Evolutionary conservation across 2,329 filamentous ascomycete genomes (phyloP).

Genomic region (Sarocladium brachiariae): DNA sequence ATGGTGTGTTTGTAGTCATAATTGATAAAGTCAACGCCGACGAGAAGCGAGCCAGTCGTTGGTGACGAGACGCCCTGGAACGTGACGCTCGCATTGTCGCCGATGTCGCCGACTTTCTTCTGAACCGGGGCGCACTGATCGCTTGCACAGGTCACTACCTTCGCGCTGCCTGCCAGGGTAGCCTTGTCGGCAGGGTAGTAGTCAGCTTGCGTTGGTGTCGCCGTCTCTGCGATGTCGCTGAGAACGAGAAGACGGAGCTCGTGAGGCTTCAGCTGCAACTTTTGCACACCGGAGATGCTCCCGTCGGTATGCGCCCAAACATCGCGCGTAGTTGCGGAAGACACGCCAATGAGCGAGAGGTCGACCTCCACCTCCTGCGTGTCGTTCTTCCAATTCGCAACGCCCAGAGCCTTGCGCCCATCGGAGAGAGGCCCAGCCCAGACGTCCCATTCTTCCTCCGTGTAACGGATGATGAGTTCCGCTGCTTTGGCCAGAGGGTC

Average conservation of each 20-base stretch:
- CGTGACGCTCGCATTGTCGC: conserved; percentile 24
- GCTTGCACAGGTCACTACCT: conserved; percentile 25
- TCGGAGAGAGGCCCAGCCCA: conserved; percentile 42
- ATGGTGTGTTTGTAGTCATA: conserved; percentile 38
- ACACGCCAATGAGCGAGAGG: conserved; percentile 31
- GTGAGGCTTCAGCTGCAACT: conserved; percentile 27
- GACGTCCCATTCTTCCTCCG: conserved; percentile 42
- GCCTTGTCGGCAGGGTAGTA: conserved; percentile 36
- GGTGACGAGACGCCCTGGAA: conserved; percentile 26
- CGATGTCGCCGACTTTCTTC: conserved; percentile 34
- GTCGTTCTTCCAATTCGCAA: conserved; percentile 44
- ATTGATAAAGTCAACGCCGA: conserved; percentile 45
- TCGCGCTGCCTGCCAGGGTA: conserved; percentile 27
- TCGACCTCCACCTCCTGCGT: conserved; percentile 35
- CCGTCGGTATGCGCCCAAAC: conserved; percentile 33
- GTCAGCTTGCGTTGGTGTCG: conserved; percentile 17
- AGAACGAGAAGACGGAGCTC: conserved; percentile 33
- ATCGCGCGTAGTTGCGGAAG: conserved; percentile 30
- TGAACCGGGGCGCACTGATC: conserved; percentile 35
- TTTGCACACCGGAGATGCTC: conserved; percentile 24
- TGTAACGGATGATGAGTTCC: conserved; percentile 39
- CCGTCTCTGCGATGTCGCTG: conserved; percentile 21
- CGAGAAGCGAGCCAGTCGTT: conserved; percentile 27
- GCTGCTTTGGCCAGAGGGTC: conserved; percentile 46
- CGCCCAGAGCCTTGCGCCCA: conserved; percentile 33